These are phyloP conservation scores for Saccharomycopsis fermentans DNA, from an alignment of 805 yeast genomes.

Conservation along the genomic window DNA sequence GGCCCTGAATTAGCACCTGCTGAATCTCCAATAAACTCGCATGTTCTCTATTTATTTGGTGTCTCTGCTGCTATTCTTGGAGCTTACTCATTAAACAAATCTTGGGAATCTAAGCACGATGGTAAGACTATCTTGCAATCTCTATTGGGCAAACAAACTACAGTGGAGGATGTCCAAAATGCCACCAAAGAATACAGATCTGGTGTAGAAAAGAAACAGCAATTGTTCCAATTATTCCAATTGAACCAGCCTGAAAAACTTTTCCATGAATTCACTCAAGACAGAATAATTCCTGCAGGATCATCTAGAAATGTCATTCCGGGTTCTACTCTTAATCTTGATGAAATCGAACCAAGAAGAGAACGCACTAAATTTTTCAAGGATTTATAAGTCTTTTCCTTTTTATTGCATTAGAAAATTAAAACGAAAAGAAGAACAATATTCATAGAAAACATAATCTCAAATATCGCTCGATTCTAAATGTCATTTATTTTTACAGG, in stretches of 20 bases:
- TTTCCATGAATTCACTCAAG: conserved; percentile 15
- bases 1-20: conserved; percentile 16
- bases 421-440: not conserved
- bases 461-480: no score
- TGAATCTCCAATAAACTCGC: conserved; percentile 6
- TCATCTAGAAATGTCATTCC: conserved; percentile 14
- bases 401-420: not conserved
- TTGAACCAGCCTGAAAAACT: conserved; percentile 16
- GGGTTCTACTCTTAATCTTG: conserved; percentile 11
- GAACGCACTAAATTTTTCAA: conserved; percentile 16
- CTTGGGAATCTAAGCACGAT: conserved; percentile 2
- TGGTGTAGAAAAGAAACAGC: conserved; percentile 1
- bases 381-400: conserved; percentile 8
- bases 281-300: conserved; percentile 13
- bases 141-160: conserved; percentile 7
- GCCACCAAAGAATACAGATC: conserved; percentile 3
- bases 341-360: conserved; percentile 16
- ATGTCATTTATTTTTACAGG: no score
- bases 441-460: not conserved
- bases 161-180: not conserved
- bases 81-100: conserved; percentile 6
- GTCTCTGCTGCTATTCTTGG: conserved; percentile 9
- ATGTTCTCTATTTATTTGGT: conserved; percentile 5
- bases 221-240: conserved; percentile 14
- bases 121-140: conserved; percentile 10